Percentiles rank a stretch among this genome's conserved stretches.
Evolutionary conservation across 495 filamentous ascomycete species (phyloP).

Genomic region (Aspergillus heteromorphus): DNA sequence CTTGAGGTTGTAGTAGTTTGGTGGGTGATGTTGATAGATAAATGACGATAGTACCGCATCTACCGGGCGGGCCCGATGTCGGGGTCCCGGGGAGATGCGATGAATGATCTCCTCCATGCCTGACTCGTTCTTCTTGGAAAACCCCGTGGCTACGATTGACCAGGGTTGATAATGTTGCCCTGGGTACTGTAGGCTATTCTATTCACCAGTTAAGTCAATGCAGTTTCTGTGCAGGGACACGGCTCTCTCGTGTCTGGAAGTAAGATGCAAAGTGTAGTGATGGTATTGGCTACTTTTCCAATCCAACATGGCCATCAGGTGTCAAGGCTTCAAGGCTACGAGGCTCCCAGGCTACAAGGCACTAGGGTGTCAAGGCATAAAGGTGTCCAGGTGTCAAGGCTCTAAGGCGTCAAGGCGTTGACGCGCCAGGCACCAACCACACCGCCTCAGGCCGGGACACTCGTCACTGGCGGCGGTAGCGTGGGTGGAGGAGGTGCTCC

Average conservation of each 20-base stretch:
- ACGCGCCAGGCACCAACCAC: neutral
- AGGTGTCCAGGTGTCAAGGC: neutral
- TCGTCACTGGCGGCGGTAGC: neutral
- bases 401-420: slow-evolving; percentile 9
- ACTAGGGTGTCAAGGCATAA: slow-evolving; percentile 4
- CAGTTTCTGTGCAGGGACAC: no score
- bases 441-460: neutral
- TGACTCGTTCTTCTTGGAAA: no score
- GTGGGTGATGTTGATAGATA: neutral
- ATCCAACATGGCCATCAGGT: no score
- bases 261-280: no score
- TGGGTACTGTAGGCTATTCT: no score
- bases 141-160: no score
- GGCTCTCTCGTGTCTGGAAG: no score
- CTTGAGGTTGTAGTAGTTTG: neutral
- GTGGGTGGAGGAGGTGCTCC: neutral
- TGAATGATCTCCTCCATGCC: neutral
- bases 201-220: no score
- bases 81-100: slow-evolving; percentile 16
- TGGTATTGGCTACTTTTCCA: no score
- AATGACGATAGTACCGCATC: neutral
- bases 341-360: slow-evolving; percentile 11
- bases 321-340: no score
- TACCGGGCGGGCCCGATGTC: slow-evolving; percentile 18
- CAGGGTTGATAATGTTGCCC: no score